A percentile compares a stretch with the other conserved stretches of the same genome.
Conservation (phyloP, 441 rosid genomes). For the Hura crepitans region DNA sequence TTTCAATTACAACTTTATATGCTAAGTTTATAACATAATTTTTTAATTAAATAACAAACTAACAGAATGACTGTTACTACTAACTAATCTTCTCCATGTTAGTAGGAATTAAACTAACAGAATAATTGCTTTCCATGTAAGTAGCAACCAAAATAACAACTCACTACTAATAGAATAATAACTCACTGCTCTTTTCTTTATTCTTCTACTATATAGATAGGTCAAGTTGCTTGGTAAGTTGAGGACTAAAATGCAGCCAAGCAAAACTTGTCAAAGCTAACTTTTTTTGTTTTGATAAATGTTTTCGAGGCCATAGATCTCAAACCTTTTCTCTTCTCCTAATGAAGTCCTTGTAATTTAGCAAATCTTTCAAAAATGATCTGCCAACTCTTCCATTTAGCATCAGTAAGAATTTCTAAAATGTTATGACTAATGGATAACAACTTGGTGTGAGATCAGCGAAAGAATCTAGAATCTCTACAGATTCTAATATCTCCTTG, state of each 20-base stretch:
- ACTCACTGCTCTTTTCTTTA: too few relatives aligned
- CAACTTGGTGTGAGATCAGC: slow-evolving; percentile 26
- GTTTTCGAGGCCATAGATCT: slow-evolving; percentile 30
- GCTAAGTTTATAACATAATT: too few relatives aligned
- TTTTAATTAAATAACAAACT: too few relatives aligned
- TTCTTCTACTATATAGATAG: too few relatives aligned
- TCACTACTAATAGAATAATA: too few relatives aligned
- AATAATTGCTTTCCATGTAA: too few relatives aligned
- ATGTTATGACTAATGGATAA: slow-evolving; percentile 51
- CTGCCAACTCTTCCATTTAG: slow-evolving; percentile 48
- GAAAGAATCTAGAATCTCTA: slow-evolving; percentile 50
- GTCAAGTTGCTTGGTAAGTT: slow-evolving; percentile 37
- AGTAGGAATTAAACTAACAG: too few relatives aligned
- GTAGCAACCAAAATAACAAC: too few relatives aligned
- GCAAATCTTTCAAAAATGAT: slow-evolving; percentile 46
- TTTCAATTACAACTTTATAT: slow-evolving; percentile 59
- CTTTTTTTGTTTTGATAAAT: slow-evolving; percentile 42
- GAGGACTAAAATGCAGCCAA: slow-evolving; percentile 45
- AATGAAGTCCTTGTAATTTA: slow-evolving; percentile 22
- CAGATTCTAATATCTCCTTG: slow-evolving; percentile 35
- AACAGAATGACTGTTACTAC: too few relatives aligned
- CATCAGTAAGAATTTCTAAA: slow-evolving; percentile 51
- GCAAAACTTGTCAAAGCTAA: slow-evolving; percentile 41
- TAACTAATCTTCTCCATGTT: too few relatives aligned
- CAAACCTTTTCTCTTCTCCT: slow-evolving; percentile 18